Base-by-base conservation (phyloP, 148 eudicot species). In the Arbutus unedo region DNA sequence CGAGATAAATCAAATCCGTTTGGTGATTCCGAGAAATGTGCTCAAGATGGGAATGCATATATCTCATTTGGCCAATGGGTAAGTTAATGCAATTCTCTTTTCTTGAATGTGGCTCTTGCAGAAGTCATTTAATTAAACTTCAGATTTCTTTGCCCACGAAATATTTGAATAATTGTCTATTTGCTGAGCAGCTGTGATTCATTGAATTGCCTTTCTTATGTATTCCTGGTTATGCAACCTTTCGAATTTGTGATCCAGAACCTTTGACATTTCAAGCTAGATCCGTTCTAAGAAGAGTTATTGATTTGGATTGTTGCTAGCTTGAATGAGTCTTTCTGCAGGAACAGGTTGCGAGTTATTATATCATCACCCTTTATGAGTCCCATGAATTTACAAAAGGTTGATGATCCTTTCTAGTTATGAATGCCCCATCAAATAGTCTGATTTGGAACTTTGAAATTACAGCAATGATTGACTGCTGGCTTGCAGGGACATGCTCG, bases 11-110 rank as follows among this genome's bases (percentile, higher is more conserved):
- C 91, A 75, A 96, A 96, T 85, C 99, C 99, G 53, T 96, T 96
- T 88, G 98, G 98, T 48, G 92, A 92, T 79, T 83, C 92, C 19
- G 93, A 89, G 31, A 92, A 89, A 85, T 96, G 99, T 88, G 86
- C 96, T 79, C 98, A 81, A 89, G 98, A 94, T 92, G 99, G 99
- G 87, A 96, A 90, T 71, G 99, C 99, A 2, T 96, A 96, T 84
- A 94, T 96, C 84, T 92, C 99, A 44, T 96, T 94, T 81, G 99
- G 99, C 57, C 99, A 96, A 73, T 96, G 99, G 99, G 99, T 94
- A 89, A 83, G 92, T 82, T 81, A 83, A 83, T 43, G 11, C 49
- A 75, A 38, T 67, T 45, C 11, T 73, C 19, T 56, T 55, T 56
- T 56, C 4, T 44, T 66, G 56, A 62, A 38, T 41, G 3, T 56